Conservation (phyloP, 352 stramenopile genomes). For the Globisporangium acanthophoron region DNA sequence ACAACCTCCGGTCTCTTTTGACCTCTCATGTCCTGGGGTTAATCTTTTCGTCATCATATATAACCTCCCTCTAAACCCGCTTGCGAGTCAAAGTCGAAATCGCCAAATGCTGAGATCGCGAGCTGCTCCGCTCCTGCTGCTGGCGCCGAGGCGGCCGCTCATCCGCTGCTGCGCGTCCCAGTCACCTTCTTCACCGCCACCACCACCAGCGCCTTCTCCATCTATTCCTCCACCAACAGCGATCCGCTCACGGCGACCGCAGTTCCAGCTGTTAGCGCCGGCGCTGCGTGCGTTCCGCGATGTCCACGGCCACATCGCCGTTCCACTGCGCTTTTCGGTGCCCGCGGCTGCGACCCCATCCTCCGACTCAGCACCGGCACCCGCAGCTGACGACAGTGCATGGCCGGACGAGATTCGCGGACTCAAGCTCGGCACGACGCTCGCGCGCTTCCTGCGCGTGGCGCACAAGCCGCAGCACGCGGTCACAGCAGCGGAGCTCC, state of each 20-base stretch:
- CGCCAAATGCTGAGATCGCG: background rate
- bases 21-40: too few relatives aligned
- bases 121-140: background rate
- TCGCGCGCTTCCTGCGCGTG: constrained; percentile 33
- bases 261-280: constrained; percentile 21
- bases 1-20: too few relatives aligned
- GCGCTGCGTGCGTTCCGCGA: constrained; percentile 33
- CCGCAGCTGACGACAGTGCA: background rate
- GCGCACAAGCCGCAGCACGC: constrained; percentile 22
- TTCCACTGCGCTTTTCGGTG: constrained; percentile 32
- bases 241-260: constrained; percentile 1
- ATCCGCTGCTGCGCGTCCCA: background rate
- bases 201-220: background rate
- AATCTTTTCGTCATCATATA: too few relatives aligned
- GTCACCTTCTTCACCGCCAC: too few relatives aligned
- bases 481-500: constrained; percentile 14
- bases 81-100: background rate
- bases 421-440: constrained; percentile 36
- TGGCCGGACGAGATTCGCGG: constrained; percentile 25
- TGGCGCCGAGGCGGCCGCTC: background rate
- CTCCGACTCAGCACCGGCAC: background rate
- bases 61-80: background rate
- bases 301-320: constrained; percentile 23
- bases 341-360: background rate
- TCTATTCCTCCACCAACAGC: background rate